Percentiles rank a stretch among this genome's conserved stretches.
These are phyloP conservation scores for Dendrothele bispora DNA, from an alignment of 768 basidiomycete species.

Conservation along the genomic window DNA sequence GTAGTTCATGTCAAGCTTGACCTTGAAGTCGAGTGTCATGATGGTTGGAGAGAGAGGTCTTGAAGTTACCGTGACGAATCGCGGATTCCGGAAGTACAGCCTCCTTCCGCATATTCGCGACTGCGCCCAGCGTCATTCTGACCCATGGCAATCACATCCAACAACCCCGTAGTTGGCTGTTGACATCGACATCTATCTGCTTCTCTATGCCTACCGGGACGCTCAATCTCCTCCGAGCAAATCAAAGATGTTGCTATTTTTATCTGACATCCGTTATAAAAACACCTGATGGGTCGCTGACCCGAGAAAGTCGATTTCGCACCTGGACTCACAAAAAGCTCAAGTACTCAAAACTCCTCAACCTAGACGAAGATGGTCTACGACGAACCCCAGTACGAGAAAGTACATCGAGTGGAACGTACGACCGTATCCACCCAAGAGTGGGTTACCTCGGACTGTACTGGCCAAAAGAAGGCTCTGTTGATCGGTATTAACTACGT, in stretches of 20 bases:
- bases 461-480: constrained; percentile 5
- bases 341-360: background rate
- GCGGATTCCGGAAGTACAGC: too few relatives aligned
- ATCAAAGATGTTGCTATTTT: background rate
- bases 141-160: too few relatives aligned
- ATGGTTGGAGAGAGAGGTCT: too few relatives aligned
- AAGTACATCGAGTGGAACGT: background rate
- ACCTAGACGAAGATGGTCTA: background rate
- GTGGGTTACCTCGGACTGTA: constrained; percentile 8
- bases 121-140: too few relatives aligned
- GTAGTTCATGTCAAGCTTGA: too few relatives aligned
- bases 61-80: too few relatives aligned
- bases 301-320: background rate
- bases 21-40: too few relatives aligned
- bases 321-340: too few relatives aligned
- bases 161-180: too few relatives aligned
- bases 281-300: background rate
- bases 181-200: too few relatives aligned
- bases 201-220: too few relatives aligned
- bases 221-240: background rate
- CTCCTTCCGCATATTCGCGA: too few relatives aligned
- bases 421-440: background rate
- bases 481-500: constrained; percentile 6
- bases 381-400: background rate
- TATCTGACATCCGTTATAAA: background rate